phyloP scores from a whole-genome alignment of 768 basidiomycete genomes.

The Tubosaeta sp. region DNA sequence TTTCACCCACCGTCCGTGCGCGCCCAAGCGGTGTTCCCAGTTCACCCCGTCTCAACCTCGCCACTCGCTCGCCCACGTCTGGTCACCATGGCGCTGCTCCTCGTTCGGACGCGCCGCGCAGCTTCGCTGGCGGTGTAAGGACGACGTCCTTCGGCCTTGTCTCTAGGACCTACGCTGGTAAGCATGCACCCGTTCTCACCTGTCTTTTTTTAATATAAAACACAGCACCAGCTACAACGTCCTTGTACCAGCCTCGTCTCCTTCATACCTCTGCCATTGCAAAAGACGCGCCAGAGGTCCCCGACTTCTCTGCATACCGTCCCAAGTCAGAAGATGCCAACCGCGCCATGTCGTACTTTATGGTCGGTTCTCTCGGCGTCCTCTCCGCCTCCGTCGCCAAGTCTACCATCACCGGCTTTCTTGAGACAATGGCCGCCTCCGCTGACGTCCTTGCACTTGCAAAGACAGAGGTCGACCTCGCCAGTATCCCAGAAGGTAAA shows the following conservation, averaged over 20 bases:
- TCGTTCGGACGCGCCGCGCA: slow-evolving; percentile 59
- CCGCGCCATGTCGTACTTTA: slow-evolving; percentile 82
- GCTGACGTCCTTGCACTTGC: slow-evolving; percentile 97
- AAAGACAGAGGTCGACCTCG: slow-evolving; percentile 93
- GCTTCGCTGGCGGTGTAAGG: slow-evolving; percentile 55
- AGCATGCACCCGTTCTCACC: slow-evolving; percentile 26
- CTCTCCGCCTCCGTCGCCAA: slow-evolving; percentile 94
- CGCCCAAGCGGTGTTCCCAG: slow-evolving; percentile 77
- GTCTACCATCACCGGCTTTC: slow-evolving; percentile 88
- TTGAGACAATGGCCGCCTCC: slow-evolving; percentile 94
- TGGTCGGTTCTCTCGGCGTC: slow-evolving; percentile 89
- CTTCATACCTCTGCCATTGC: slow-evolving; percentile 71
- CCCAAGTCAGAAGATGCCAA: slow-evolving; percentile 59
- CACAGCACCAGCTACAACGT: slow-evolving; percentile 47
- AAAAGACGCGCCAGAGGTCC: slow-evolving; percentile 76
- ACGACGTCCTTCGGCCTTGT: slow-evolving; percentile 51
- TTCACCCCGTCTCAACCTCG: slow-evolving; percentile 71
- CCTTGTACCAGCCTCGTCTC: slow-evolving; percentile 60
- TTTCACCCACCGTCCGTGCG: slow-evolving; percentile 75
- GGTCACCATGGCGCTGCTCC: slow-evolving; percentile 55
- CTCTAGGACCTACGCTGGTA: slow-evolving; percentile 64
- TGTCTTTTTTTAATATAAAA: slow-evolving; percentile 6
- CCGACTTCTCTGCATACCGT: slow-evolving; percentile 84
- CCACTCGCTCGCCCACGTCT: slow-evolving; percentile 56
- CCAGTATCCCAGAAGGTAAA: slow-evolving; percentile 92